Percentiles rank a stretch among this genome's conserved stretches.
Conservation (phyloP, 2,329 filamentous ascomycete genomes). For the Diplodia intermedia region DNA sequence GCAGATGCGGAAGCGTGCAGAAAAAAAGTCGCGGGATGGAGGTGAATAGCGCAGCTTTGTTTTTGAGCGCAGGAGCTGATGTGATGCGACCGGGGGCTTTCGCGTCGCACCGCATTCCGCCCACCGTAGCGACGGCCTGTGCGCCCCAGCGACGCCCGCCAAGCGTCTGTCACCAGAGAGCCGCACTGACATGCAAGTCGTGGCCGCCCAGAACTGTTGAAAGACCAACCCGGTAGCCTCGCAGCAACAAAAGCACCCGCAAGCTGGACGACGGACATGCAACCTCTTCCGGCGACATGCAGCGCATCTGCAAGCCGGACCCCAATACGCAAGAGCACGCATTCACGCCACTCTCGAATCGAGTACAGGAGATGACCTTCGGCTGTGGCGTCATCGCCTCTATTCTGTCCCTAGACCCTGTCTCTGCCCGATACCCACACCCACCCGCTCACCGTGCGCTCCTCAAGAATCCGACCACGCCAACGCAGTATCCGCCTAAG, state of each 20-base stretch:
- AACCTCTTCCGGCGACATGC: slow-evolving; percentile 2
- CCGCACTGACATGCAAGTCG: not conserved
- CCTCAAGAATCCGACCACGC: slow-evolving; percentile 82
- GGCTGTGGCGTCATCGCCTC: slow-evolving; percentile 16
- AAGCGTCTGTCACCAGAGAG: not conserved
- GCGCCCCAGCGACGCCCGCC: not conserved
- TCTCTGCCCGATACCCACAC: slow-evolving; percentile 19
- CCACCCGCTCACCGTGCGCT: slow-evolving; percentile 43
- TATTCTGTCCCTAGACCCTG: slow-evolving; percentile 22
- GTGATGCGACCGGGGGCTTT: slow-evolving; percentile 28
- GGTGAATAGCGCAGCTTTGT: slow-evolving; percentile 24
- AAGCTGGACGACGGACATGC: not conserved
- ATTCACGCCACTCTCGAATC: slow-evolving; percentile 19
- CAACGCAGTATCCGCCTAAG: slow-evolving; percentile 85
- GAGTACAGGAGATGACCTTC: slow-evolving; percentile 3
- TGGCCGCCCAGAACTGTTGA: not conserved
- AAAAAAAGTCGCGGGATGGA: slow-evolving; percentile 21
- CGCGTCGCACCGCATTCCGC: slow-evolving; percentile 25
- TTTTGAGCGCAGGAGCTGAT: slow-evolving; percentile 23
- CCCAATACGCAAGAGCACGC: slow-evolving; percentile 21
- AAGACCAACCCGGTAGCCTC: not conserved
- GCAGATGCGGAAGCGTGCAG: slow-evolving; percentile 5
- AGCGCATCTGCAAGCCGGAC: not conserved
- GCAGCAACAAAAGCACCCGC: not conserved
- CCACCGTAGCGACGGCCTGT: not conserved